Base-by-base conservation (phyloP, 108 stramenopile species). In the Pelagomonas calceolata region DNA sequence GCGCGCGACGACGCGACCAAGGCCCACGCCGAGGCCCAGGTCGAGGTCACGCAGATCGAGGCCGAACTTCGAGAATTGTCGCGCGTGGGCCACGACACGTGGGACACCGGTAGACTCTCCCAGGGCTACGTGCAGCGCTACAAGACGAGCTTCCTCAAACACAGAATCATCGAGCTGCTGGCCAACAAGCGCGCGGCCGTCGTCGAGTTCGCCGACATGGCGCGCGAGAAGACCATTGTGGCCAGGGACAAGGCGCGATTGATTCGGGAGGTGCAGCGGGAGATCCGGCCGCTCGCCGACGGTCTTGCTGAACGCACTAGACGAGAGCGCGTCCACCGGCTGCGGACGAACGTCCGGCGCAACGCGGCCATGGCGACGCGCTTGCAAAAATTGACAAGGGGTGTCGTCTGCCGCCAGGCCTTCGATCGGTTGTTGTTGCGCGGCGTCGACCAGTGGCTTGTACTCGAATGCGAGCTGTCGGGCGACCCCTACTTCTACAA, bases 401-500 rank as follows among this genome's bases (percentile, higher is more conserved):
- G 60, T 26, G 68, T 18, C 36, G 30, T 34, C 46, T 30, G 63
- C 33, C 32, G 60, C 33, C 34, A 64, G 18, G 60, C 63, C 17
- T 36, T 43, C 26, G 68, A 26, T 4, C 34, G 68, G 60, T 21
- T 69, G 17, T 37, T 43, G 4, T 33, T n/a, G 74, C 29, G 15
- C 26, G 66, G 67, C 34, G 4, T 16, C 73, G 75, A 78, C 67
- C 64, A 67, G 43, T 34, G 31, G 32, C 15, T 0, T 0, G 1
- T 29, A 31, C 31, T 16, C 65, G 18, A 0, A 31, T 4, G 75
- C 70, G 30, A 76, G 51, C 4, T 26, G 21, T 9, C 75, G 0
- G 78, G 77, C 32, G 76, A 80, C 34, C 46, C 75, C 30, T 81
- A 80, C 79, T 81, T 74, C 67, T 69, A 65, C 68, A 81, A 81